phyloP scores from a whole-genome alignment of 2,329 filamentous ascomycete species.

The Curvularia verruculosa region DNA sequence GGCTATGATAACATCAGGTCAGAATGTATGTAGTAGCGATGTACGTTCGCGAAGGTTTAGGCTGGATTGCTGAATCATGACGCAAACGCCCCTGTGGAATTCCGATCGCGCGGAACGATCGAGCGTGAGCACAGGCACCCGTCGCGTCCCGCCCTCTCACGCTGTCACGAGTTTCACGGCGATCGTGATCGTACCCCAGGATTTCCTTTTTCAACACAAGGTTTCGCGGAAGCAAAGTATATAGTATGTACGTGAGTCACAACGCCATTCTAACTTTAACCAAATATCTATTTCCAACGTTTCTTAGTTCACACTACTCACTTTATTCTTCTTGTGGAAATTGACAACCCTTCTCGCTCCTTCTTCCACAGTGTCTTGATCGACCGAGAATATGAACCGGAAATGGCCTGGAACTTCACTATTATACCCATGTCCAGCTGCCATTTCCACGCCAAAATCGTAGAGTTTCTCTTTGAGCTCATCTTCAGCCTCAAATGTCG shows the following conservation, averaged over 20 bases:
- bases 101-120: constrained; percentile 29
- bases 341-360: constrained; percentile 36
- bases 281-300: not conserved
- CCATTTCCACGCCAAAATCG: constrained; percentile 26
- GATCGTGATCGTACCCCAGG: not conserved
- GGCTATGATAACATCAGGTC: constrained; percentile 6
- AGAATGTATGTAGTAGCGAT: not conserved
- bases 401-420: constrained; percentile 51
- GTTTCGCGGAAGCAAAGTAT: not conserved
- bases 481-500: constrained; percentile 18
- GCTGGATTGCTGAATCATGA: constrained; percentile 28
- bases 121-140: constrained; percentile 19
- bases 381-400: constrained; percentile 50
- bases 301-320: not conserved
- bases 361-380: constrained; percentile 44
- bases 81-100: constrained; percentile 26
- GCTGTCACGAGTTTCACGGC: constrained; percentile 20
- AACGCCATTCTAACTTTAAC: not conserved
- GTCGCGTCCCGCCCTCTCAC: constrained; percentile 24
- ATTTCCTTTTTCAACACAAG: not conserved
- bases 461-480: constrained; percentile 35
- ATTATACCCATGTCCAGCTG: constrained; percentile 43
- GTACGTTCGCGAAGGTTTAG: not conserved
- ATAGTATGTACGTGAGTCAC: too few species aligned
- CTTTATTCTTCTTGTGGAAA: not conserved